phyloP scores from a whole-genome alignment of 2,329 filamentous ascomycete genomes.

The Dactylellina leptospora region DNA sequence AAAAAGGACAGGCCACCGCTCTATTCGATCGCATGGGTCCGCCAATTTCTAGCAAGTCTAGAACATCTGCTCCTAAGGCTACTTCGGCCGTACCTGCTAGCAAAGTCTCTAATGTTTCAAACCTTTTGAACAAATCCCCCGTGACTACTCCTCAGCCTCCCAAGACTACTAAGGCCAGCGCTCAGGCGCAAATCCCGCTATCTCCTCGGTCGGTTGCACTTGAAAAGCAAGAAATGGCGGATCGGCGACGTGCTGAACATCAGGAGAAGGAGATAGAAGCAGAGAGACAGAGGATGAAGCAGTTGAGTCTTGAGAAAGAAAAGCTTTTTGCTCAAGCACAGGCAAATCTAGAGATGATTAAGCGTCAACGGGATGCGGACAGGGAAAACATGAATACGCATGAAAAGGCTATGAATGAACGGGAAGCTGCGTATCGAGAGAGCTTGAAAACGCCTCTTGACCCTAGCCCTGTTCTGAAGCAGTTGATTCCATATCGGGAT shows the following conservation, averaged over 20 bases:
- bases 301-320: neutral
- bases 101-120: neutral
- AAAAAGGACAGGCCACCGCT: neutral
- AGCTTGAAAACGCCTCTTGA: constrained; percentile 18
- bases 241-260: constrained; percentile 13
- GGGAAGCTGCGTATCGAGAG: constrained; percentile 25
- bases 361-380: neutral
- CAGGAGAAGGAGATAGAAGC: constrained; percentile 5
- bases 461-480: constrained; percentile 24
- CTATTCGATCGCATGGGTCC: neutral
- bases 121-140: constrained; percentile 5
- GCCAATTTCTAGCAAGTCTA: neutral
- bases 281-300: constrained; percentile 12
- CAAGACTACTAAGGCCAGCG: neutral
- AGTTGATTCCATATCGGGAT: constrained; percentile 39
- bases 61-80: neutral
- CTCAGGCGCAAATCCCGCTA: neutral
- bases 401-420: constrained; percentile 24
- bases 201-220: constrained; percentile 26
- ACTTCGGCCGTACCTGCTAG: neutral
- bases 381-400: neutral
- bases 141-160: neutral
- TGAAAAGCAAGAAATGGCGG: constrained; percentile 24
- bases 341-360: constrained; percentile 6
- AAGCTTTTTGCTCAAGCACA: constrained; percentile 2